phyloP scores from a whole-genome alignment of 768 basidiomycete species.

The Termitomyces heimii region DNA sequence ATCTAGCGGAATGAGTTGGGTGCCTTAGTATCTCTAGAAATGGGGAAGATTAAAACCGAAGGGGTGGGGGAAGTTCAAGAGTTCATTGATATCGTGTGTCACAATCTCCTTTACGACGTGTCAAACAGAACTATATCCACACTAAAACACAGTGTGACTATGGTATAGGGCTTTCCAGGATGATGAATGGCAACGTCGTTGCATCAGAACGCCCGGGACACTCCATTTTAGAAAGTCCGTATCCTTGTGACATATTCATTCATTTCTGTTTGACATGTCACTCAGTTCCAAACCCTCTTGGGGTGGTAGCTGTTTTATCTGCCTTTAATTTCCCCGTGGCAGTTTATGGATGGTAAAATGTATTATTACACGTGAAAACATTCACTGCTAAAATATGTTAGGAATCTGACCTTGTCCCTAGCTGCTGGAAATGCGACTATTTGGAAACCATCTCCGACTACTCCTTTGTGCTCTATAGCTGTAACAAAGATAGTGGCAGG shows the following conservation, averaged over 20 bases:
- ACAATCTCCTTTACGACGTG: slow-evolving; percentile 2
- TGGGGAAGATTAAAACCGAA: slow-evolving; percentile 90
- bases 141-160: slow-evolving; percentile 71
- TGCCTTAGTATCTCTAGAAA: slow-evolving; percentile 78
- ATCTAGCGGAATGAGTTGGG: slow-evolving; percentile 70
- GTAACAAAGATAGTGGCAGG: slow-evolving; percentile 77
- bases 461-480: slow-evolving; percentile 87
- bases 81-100: slow-evolving; percentile 86
- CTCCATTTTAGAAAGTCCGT: slow-evolving; percentile 78
- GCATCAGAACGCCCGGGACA: slow-evolving; percentile 89
- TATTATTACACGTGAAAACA: neutral
- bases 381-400: slow-evolving; percentile 20
- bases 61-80: slow-evolving; percentile 94
- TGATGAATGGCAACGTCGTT: slow-evolving; percentile 89
- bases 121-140: neutral
- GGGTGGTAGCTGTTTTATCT: slow-evolving; percentile 65
- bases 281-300: slow-evolving; percentile 85
- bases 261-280: slow-evolving; percentile 14
- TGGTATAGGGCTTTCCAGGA: slow-evolving; percentile 86
- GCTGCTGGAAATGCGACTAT: slow-evolving; percentile 90
- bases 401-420: slow-evolving; percentile 88
- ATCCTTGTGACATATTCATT: slow-evolving; percentile 6
- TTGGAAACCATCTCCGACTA: slow-evolving; percentile 93
- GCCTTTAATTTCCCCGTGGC: slow-evolving; percentile 98
- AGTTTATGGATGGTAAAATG: slow-evolving; percentile 77